Conservation (phyloP, 768 basidiomycete genomes). For the Tremella mesenterica region DNA sequence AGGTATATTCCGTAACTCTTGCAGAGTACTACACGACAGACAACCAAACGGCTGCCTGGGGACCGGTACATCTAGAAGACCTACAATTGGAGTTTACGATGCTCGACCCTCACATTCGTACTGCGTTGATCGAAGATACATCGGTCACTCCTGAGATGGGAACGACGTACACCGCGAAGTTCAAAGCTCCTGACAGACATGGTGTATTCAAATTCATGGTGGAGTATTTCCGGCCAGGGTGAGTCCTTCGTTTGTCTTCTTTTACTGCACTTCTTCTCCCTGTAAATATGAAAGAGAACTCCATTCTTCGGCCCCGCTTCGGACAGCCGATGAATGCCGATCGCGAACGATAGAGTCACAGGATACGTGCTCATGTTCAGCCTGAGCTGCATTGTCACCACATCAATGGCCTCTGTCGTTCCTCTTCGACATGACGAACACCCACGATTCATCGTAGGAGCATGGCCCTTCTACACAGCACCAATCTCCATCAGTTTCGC, state of each 20-base stretch:
- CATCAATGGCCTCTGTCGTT: constrained; percentile 73
- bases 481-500: constrained; percentile 79
- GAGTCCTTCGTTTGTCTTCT: constrained; percentile 30
- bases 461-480: constrained; percentile 90
- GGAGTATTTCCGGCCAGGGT: constrained; percentile 84
- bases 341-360: too few species aligned
- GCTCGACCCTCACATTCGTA: constrained; percentile 94
- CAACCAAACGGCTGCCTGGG: constrained; percentile 52
- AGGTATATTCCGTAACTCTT: constrained; percentile 64
- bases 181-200: constrained; percentile 88
- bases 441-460: constrained; percentile 86
- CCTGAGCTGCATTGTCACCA: constrained; percentile 63
- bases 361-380: too few species aligned
- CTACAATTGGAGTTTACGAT: constrained; percentile 94
- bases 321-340: too few species aligned
- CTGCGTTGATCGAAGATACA: constrained; percentile 54
- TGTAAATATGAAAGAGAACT: not conserved
- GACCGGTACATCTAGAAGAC: constrained; percentile 63
- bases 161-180: constrained; percentile 61
- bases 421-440: constrained; percentile 92
- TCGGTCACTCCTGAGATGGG: not conserved
- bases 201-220: constrained; percentile 98
- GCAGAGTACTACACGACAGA: constrained; percentile 55
- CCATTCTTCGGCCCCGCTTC: too few species aligned
- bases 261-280: not conserved